Evolutionary conservation across 2,329 filamentous ascomycete genomes (phyloP).

Genomic region (Cladosporium sp.): DNA sequence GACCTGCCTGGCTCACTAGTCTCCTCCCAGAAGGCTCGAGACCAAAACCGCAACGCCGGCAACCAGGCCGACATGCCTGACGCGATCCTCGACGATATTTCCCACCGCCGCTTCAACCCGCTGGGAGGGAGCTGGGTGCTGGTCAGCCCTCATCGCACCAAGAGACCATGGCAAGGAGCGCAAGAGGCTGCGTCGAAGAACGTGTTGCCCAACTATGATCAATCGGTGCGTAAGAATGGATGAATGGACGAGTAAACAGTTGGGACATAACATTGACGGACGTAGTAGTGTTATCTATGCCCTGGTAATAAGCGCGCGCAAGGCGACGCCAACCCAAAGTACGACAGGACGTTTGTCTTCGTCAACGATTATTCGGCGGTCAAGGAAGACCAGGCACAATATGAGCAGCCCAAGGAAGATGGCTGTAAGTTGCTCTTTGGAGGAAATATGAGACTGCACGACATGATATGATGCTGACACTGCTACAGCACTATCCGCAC

Average conservation of each 20-base stretch:
- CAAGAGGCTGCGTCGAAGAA: slow-evolving; percentile 46
- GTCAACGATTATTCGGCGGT: slow-evolving; percentile 98
- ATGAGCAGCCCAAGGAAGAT: slow-evolving; percentile 51
- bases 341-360: slow-evolving; percentile 85
- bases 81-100: slow-evolving; percentile 80
- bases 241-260: neutral
- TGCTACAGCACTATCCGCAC: slow-evolving; percentile 61
- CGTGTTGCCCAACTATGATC: slow-evolving; percentile 72
- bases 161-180: slow-evolving; percentile 86
- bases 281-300: slow-evolving; percentile 79
- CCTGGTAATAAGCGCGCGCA: slow-evolving; percentile 85
- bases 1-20: slow-evolving; percentile 19
- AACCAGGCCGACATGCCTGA: slow-evolving; percentile 38
- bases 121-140: slow-evolving; percentile 87
- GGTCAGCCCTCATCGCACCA: slow-evolving; percentile 93
- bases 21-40: slow-evolving; percentile 9
- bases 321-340: slow-evolving; percentile 81
- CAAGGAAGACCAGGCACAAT: slow-evolving; percentile 85
- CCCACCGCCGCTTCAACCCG: slow-evolving; percentile 90
- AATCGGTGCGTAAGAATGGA: slow-evolving; percentile 38
- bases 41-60: neutral
- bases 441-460: neutral
- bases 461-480: slow-evolving; percentile 1
- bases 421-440: slow-evolving; percentile 38
- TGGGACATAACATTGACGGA: slow-evolving; percentile 5